Percentiles rank a stretch among this genome's conserved stretches.
Evolutionary conservation across 75 land plant genomes (phyloP).

Genomic region (Adiantum capillusveneris): DNA sequence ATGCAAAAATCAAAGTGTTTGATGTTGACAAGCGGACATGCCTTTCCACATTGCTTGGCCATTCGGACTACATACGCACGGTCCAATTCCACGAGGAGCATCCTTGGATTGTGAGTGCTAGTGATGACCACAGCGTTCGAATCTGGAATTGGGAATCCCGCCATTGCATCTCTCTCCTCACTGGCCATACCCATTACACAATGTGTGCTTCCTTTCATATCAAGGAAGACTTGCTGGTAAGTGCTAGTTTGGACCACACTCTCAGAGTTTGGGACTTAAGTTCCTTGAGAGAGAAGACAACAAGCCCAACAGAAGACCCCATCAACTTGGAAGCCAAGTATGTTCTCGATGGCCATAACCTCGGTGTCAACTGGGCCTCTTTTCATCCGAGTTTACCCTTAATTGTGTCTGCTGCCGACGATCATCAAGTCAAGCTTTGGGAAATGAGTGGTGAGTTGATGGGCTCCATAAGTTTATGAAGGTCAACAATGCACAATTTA

Average conservation of each 20-base stretch:
- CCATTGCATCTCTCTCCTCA: slow-evolving; percentile 33
- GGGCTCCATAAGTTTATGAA: too few relatives aligned
- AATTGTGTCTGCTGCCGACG: slow-evolving; percentile 39
- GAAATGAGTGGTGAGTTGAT: slow-evolving; percentile 22
- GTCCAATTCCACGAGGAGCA: slow-evolving; percentile 61
- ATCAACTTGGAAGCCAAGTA: slow-evolving; percentile 33
- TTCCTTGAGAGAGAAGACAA: slow-evolving; percentile 29
- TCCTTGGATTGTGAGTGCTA: slow-evolving; percentile 38
- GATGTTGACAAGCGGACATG: slow-evolving; percentile 59
- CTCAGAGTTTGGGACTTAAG: slow-evolving; percentile 54
- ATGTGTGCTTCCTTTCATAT: slow-evolving; percentile 40
- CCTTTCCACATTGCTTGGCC: slow-evolving; percentile 64
- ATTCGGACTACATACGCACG: slow-evolving; percentile 66
- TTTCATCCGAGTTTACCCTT: slow-evolving; percentile 36
- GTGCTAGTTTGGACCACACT: slow-evolving; percentile 62
- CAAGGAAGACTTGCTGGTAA: slow-evolving; percentile 39
- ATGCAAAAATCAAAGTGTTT: slow-evolving; percentile 71
- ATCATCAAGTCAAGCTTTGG: slow-evolving; percentile 39
- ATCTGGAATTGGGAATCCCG: slow-evolving; percentile 43
- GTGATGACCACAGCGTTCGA: slow-evolving; percentile 36
- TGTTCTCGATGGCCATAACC: slow-evolving; percentile 33
- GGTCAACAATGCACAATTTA: too few relatives aligned
- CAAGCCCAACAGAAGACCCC: slow-evolving; percentile 30
- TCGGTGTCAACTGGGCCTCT: slow-evolving; percentile 40
- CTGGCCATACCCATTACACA: slow-evolving; percentile 37